These are phyloP conservation scores for Pseudodiploospora longispora DNA, from an alignment of 2,329 filamentous ascomycete species.

Conservation along the genomic window DNA sequence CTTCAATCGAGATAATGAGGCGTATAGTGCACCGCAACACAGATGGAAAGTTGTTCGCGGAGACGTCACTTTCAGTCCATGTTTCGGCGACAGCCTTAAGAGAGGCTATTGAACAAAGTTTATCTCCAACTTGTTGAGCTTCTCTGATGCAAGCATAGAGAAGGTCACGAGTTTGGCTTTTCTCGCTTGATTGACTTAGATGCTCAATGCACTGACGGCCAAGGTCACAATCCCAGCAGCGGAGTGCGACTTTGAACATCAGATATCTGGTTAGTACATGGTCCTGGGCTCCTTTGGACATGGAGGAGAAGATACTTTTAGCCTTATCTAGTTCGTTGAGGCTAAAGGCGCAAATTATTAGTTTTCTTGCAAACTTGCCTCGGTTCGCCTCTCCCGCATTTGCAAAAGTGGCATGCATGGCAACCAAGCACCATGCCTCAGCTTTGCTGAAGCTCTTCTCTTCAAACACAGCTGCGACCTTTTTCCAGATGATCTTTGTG, in stretches of 20 bases:
- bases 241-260: conserved; percentile 65
- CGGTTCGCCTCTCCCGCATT: conserved; percentile 58
- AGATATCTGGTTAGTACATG: conserved; percentile 64
- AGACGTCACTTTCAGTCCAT: conserved; percentile 13
- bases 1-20: conserved; percentile 36
- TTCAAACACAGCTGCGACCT: conserved; percentile 51
- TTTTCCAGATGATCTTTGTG: conserved; percentile 70
- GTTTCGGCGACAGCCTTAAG: conserved; percentile 25
- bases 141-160: conserved; percentile 77
- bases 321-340: conserved; percentile 21
- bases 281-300: conserved; percentile 49
- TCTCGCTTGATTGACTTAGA: conserved; percentile 44
- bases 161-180: conserved; percentile 45
- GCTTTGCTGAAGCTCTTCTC: conserved; percentile 45
- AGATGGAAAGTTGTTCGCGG: conserved; percentile 25
- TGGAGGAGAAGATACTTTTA: conserved; percentile 39
- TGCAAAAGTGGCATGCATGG: conserved; percentile 58
- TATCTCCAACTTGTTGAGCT: conserved; percentile 58
- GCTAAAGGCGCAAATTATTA: conserved; percentile 61
- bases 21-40: conserved; percentile 44
- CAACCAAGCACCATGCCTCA: conserved; percentile 63
- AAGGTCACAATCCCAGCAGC: conserved; percentile 45
- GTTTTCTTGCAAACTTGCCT: conserved; percentile 62
- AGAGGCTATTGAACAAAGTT: conserved; percentile 40
- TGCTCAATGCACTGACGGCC: conserved; percentile 56